Evolutionary conservation across 2,329 filamentous ascomycete species (phyloP).

Genomic region (Xylaria sp.): DNA sequence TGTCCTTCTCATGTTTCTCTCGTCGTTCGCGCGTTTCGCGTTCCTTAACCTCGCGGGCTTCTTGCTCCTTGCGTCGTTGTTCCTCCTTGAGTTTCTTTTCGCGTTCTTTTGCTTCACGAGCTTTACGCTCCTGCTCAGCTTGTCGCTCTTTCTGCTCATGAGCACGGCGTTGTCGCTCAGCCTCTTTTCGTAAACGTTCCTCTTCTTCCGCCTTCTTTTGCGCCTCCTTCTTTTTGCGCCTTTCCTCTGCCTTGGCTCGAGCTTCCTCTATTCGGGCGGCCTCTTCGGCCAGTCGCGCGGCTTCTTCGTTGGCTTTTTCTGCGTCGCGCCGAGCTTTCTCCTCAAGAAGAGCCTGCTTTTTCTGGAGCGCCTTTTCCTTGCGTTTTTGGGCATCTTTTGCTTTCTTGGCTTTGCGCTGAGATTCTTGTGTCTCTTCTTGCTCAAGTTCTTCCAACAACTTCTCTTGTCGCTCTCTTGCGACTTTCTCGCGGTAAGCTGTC

Average conservation of each 20-base stretch:
- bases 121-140: constrained; percentile 78
- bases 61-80: constrained; percentile 71
- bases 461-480: constrained; percentile 84
- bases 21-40: constrained; percentile 54
- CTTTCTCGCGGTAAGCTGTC: constrained; percentile 96
- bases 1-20: constrained; percentile 54
- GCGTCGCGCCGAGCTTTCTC: constrained; percentile 84
- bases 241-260: constrained; percentile 78
- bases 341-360: constrained; percentile 84
- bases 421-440: constrained; percentile 71
- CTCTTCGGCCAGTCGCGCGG: constrained; percentile 68
- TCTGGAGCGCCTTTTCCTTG: constrained; percentile 86
- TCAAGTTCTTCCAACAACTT: constrained; percentile 87
- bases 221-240: constrained; percentile 83
- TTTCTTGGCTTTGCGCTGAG: constrained; percentile 84
- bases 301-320: constrained; percentile 83
- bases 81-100: constrained; percentile 85
- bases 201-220: constrained; percentile 89
- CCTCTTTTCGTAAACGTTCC: constrained; percentile 76
- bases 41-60: constrained; percentile 65
- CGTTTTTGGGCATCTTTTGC: constrained; percentile 90
- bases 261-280: constrained; percentile 76
- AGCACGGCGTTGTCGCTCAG: constrained; percentile 70
- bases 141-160: constrained; percentile 84
- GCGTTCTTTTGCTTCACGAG: constrained; percentile 69